Percentiles rank a stretch among this genome's conserved stretches.
These are phyloP conservation scores for Zangia roseola DNA, from an alignment of 768 basidiomycete genomes.

Conservation along the genomic window DNA sequence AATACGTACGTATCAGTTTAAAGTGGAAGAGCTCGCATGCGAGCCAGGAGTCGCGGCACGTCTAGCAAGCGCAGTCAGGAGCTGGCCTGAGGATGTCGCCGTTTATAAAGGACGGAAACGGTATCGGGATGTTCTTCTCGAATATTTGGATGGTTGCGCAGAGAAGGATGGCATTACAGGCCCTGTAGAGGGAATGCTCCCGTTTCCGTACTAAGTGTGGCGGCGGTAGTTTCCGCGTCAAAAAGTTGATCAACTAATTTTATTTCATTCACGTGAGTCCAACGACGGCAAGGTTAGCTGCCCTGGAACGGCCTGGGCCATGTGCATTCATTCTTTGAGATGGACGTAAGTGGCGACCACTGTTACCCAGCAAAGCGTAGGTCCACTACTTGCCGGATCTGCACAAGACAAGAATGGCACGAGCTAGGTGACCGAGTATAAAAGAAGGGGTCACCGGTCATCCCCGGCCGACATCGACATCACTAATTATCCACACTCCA, in stretches of 20 bases:
- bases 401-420: slow-evolving; percentile 16
- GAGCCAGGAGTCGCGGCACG: slow-evolving; percentile 64
- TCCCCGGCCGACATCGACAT: no score
- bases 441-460: no score
- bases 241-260: background rate
- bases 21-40: slow-evolving; percentile 47
- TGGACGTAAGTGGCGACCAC: no score
- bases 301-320: no score
- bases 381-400: slow-evolving; percentile 7
- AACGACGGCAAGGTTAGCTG: background rate
- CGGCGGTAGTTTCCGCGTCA: background rate
- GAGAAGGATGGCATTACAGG: slow-evolving; percentile 17
- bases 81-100: slow-evolving; percentile 67
- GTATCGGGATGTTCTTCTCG: slow-evolving; percentile 24
- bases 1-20: slow-evolving; percentile 65
- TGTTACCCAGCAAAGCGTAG: slow-evolving; percentile 11
- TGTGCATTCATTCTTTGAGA: no score
- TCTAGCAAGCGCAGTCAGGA: slow-evolving; percentile 61
- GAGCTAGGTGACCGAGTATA: no score
- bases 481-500: no score
- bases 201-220: slow-evolving; percentile 19
- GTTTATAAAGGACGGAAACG: slow-evolving; percentile 24
- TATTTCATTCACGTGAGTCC: background rate
- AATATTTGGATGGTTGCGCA: slow-evolving; percentile 25
- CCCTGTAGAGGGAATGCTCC: slow-evolving; percentile 11